A percentile compares a stretch with the other conserved stretches of the same genome.
Conservation (phyloP, 2,329 filamentous ascomycete genomes). For the Lachnellula arida region DNA sequence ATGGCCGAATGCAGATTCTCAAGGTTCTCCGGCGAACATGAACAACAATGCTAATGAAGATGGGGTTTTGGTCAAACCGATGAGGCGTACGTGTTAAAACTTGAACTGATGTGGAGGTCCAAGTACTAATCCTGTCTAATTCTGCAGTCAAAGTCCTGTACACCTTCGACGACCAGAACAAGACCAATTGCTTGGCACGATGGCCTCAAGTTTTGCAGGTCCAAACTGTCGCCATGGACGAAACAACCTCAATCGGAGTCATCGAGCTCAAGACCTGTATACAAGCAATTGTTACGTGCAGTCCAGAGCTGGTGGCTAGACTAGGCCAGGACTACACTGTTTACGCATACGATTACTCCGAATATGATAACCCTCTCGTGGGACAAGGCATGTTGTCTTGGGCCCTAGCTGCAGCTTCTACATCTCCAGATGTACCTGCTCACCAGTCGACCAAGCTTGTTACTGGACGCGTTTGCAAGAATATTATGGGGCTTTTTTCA, state of each 20-base stretch:
- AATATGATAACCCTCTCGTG: constrained; percentile 86
- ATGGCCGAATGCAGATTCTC: constrained; percentile 17
- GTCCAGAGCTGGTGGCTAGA: constrained; percentile 78
- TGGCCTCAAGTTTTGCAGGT: constrained; percentile 75
- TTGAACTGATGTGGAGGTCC: background rate
- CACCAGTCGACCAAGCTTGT: constrained; percentile 66
- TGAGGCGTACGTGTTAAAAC: constrained; percentile 56
- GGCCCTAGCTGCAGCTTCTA: constrained; percentile 57
- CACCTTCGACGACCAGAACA: constrained; percentile 86
- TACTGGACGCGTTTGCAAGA: constrained; percentile 86
- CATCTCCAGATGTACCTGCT: constrained; percentile 48
- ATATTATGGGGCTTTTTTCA: constrained; percentile 76
- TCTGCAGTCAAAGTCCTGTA: constrained; percentile 87
- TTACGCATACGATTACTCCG: constrained; percentile 94
- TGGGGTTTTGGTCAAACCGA: constrained; percentile 47
- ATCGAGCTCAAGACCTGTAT: constrained; percentile 85
- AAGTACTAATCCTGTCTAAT: constrained; percentile 17
- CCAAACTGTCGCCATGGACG: constrained; percentile 76
- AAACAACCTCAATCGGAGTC: constrained; percentile 75
- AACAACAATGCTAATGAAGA: constrained; percentile 34
- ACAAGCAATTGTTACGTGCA: constrained; percentile 70
- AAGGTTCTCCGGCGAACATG: constrained; percentile 14
- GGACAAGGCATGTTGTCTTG: constrained; percentile 94
- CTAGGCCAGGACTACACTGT: constrained; percentile 80
- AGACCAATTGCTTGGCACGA: constrained; percentile 83